A percentile compares a stretch with the other conserved stretches of the same genome.
Conservation (phyloP, 805 yeast genomes). For the Candida schatavii region DNA sequence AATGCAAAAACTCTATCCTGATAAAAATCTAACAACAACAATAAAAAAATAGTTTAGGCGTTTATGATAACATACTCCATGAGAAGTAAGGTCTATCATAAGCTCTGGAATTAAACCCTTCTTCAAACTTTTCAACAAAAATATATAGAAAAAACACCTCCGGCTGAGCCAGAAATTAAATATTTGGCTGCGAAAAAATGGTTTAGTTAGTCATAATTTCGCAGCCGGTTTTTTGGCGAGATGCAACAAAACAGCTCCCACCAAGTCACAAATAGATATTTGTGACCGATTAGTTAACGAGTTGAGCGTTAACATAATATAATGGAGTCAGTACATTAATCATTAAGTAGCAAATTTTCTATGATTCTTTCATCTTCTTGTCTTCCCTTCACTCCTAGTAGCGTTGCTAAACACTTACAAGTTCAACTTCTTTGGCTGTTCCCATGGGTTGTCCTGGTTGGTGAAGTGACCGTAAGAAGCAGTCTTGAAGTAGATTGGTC, state of each 20-base stretch:
- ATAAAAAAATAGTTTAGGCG: constrained; percentile 14
- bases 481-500: constrained; percentile 98
- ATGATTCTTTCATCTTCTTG: constrained; percentile 8
- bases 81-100: constrained; percentile 10
- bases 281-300: constrained; percentile 41
- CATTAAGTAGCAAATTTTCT: constrained; percentile 23
- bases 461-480: constrained; percentile 99
- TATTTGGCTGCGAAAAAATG: too few relatives aligned
- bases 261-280: too few relatives aligned
- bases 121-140: constrained; percentile 7
- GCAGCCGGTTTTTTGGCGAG: too few relatives aligned
- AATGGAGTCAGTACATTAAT: constrained; percentile 44
- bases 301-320: constrained; percentile 42
- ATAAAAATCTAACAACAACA: constrained; percentile 15
- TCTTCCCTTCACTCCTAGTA: neutral
- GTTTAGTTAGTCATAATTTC: too few relatives aligned
- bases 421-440: constrained; percentile 82
- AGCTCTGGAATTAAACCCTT: constrained; percentile 11
- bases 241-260: too few relatives aligned
- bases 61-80: constrained; percentile 6
- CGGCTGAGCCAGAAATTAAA: too few relatives aligned
- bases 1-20: constrained; percentile 43
- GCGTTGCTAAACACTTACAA: constrained; percentile 35
- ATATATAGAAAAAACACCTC: constrained; percentile 1
- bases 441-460: constrained; percentile 98